A percentile compares a stretch with the other conserved stretches of the same genome.
Conservation (phyloP, 805 yeast species). For the Saccharomycopsis javanensis region DNA sequence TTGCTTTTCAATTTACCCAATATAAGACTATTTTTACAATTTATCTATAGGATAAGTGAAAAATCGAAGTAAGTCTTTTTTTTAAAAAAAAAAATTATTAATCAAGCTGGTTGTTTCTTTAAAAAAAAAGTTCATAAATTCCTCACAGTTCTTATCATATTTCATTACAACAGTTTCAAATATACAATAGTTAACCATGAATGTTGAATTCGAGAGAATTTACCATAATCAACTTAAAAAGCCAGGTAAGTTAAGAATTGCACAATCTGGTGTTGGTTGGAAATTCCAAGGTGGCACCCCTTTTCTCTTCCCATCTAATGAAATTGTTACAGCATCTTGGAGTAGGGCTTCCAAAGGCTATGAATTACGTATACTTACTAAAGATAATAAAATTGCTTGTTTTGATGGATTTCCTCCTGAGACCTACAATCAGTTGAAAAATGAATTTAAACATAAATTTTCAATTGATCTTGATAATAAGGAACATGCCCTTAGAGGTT, state of each 20-base stretch:
- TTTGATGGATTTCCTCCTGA: constrained; percentile 88
- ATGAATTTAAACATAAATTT: constrained; percentile 72
- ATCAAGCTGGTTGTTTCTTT: too few relatives aligned
- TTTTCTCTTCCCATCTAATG: constrained; percentile 81
- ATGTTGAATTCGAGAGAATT: constrained; percentile 79
- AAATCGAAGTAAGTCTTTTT: too few relatives aligned
- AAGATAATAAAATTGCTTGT: constrained; percentile 73
- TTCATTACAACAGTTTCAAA: not conserved
- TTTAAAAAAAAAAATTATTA: too few relatives aligned
- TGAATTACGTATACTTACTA: constrained; percentile 83
- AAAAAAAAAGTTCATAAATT: too few relatives aligned
- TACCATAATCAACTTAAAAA: constrained; percentile 78
- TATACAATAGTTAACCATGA: constrained; percentile 21
- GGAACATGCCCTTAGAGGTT: constrained; percentile 92
- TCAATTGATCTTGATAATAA: constrained; percentile 62
- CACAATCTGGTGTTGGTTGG: constrained; percentile 98
- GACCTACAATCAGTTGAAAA: constrained; percentile 73
- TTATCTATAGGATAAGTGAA: too few relatives aligned
- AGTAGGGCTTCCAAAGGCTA: constrained; percentile 88
- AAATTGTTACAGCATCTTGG: constrained; percentile 76
- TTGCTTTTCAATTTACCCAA: too few relatives aligned
- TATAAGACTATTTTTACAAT: too few relatives aligned
- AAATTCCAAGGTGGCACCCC: constrained; percentile 59
- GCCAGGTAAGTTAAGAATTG: constrained; percentile 86
- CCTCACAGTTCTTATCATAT: too few relatives aligned